phyloP scores from a whole-genome alignment of 352 stramenopile species.

The Phytophthora pinifolia region DNA sequence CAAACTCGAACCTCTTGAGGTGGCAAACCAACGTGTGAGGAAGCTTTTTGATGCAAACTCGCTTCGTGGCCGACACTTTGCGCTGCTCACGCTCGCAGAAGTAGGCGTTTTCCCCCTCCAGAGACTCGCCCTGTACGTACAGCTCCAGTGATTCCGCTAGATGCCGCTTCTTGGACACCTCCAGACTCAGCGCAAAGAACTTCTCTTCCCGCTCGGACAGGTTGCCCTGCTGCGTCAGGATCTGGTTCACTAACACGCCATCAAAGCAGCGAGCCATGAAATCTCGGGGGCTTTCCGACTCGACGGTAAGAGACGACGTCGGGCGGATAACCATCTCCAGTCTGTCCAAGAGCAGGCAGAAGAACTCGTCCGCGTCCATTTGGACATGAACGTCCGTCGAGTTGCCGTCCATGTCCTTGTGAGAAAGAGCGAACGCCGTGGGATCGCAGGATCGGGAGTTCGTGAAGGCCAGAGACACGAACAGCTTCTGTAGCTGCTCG shows the following conservation, averaged over 20 bases:
- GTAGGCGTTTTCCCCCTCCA: conserved; percentile 81
- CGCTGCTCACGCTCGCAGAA: conserved; percentile 66
- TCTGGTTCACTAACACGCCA: conserved; percentile 80
- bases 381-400: conserved; percentile 72
- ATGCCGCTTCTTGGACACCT: conserved; percentile 72
- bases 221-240: conserved; percentile 74
- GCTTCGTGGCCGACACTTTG: conserved; percentile 82
- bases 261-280: conserved; percentile 72
- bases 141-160: conserved; percentile 59
- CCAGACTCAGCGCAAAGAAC: conserved; percentile 82
- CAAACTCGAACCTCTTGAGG: conserved; percentile 89
- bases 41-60: conserved; percentile 79
- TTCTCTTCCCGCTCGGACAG: conserved; percentile 83
- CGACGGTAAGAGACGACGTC: not conserved
- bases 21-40: conserved; percentile 82
- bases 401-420: conserved; percentile 71
- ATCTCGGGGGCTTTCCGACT: conserved; percentile 9
- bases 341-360: conserved; percentile 74
- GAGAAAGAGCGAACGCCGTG: conserved; percentile 62
- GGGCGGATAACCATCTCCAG: conserved; percentile 57
- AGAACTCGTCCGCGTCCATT: conserved; percentile 87
- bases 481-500: conserved; percentile 64
- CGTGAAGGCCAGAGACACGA: conserved; percentile 55
- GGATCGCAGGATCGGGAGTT: conserved; percentile 56
- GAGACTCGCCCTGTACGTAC: conserved; percentile 73